Percentiles rank a stretch among this genome's conserved stretches.
phyloP scores from a whole-genome alignment of 75 land plant species.

The Sequoia sempervirens region DNA sequence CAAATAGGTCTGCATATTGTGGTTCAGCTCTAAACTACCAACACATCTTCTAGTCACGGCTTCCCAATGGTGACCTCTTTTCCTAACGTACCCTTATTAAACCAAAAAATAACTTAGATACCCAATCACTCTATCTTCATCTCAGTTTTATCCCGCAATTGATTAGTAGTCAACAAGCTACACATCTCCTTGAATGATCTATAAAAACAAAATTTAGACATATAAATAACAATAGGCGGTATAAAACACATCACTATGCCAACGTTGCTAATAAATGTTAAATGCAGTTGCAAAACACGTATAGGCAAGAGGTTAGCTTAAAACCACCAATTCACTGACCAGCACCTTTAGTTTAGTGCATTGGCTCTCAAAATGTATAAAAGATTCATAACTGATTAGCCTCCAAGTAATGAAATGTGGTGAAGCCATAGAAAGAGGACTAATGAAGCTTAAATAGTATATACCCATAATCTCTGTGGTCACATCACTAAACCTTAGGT shows the following conservation, averaged over 20 bases:
- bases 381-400: too few relatives aligned
- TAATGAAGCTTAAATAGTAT: background rate
- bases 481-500: slow-evolving; percentile 67
- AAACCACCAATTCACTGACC: background rate
- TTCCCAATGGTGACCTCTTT: too few relatives aligned
- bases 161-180: background rate
- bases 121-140: too few relatives aligned
- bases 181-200: too few relatives aligned
- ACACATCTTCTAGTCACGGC: too few relatives aligned
- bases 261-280: background rate
- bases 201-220: too few relatives aligned
- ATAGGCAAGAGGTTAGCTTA: background rate
- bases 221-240: too few relatives aligned
- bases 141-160: too few relatives aligned
- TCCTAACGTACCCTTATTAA: too few relatives aligned
- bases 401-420: background rate
- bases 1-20: too few relatives aligned
- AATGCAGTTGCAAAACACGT: background rate
- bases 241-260: background rate
- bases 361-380: background rate
- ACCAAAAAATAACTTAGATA: too few relatives aligned
- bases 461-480: slow-evolving; percentile 58
- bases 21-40: too few relatives aligned
- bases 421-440: background rate
- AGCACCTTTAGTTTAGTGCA: background rate